Evolutionary conservation across 176 grass and related monocot species (phyloP).

Genomic region (Oryza brachyantha): DNA sequence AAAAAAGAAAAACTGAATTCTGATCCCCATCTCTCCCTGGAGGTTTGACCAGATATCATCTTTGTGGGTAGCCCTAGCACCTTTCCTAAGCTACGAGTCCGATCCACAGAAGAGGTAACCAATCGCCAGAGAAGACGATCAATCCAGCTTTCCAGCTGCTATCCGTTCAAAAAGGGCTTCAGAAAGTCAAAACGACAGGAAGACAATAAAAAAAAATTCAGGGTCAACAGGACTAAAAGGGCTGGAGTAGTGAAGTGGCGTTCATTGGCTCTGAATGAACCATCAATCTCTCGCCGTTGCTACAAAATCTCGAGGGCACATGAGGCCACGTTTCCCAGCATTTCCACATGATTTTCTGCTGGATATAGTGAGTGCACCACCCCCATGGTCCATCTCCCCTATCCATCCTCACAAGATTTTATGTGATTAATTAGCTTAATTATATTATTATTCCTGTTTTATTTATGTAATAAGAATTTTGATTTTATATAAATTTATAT

Average conservation of each 20-base stretch:
- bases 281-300: neutral
- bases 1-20: no score
- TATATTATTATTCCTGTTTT: no score
- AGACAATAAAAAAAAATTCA: neutral
- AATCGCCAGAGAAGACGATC: neutral
- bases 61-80: no score
- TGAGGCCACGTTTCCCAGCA: conserved; percentile 37
- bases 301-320: conserved; percentile 33
- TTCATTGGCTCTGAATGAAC: neutral
- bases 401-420: neutral
- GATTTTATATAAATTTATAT: no score
- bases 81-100: neutral
- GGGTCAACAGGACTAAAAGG: conserved; percentile 18
- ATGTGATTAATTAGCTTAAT: neutral
- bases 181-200: conserved; percentile 28
- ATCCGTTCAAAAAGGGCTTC: neutral
- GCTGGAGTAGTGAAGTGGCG: neutral
- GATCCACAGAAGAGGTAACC: conserved; percentile 1
- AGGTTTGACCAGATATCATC: neutral
- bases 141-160: neutral
- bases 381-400: conserved; percentile 10
- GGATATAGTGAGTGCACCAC: neutral
- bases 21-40: neutral
- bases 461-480: no score
- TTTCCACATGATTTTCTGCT: conserved; percentile 21